Base-by-base conservation (phyloP, 2,329 filamentous ascomycete genomes). In the Fusarium clavum region DNA sequence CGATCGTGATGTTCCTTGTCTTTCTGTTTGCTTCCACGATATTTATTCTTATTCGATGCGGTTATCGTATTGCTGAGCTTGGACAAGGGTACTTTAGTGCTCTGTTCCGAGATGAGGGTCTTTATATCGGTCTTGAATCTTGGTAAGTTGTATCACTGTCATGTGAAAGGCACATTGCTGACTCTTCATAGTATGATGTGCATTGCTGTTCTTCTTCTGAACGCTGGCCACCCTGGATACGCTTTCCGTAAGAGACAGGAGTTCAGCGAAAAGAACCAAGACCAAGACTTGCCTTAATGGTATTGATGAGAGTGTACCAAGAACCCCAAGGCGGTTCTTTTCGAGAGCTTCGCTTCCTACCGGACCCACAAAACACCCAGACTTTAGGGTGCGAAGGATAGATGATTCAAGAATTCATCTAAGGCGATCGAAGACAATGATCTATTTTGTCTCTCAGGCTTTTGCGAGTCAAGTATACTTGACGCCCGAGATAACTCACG, bases 31-130 rank as follows among this genome's bases (percentile, higher is more conserved):
- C 87, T 6, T 83, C 86, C 2, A 89, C 86, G 5, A 46, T 89
- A 9, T 83, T 83, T 54, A 86, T 91, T 66, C 83, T 90, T 53
- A 82, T 86, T 10, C 81, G 88, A 25, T 88, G 84, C 51, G 82
- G 85, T 29, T 91, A 88, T 72, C 84, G 88, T 46, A 86, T 89
- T 30, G 85, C 83, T 0, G 88, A 91, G 79, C 75, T 91, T 60
- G 83, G 82, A 46, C 81, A 86, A 30, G 88, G 88, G 4, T 90
- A 87, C 79, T 75, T 73, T 34, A 75, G 73, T 52, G 67, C 57
- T 18, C 57, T 74, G 10, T 76, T 76, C 56, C 64, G 74, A 45
- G 62, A 76, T 13, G 71, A 76, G 40, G 56, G 48, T 8, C 68
- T 76, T 6, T 76, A 73, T 16, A 75, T 76, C 16, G 74, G 55